A percentile compares a stretch with the other conserved stretches of the same genome.
phyloP scores from a whole-genome alignment of 345 rosid genomes.

The Limnanthes douglasii region DNA sequence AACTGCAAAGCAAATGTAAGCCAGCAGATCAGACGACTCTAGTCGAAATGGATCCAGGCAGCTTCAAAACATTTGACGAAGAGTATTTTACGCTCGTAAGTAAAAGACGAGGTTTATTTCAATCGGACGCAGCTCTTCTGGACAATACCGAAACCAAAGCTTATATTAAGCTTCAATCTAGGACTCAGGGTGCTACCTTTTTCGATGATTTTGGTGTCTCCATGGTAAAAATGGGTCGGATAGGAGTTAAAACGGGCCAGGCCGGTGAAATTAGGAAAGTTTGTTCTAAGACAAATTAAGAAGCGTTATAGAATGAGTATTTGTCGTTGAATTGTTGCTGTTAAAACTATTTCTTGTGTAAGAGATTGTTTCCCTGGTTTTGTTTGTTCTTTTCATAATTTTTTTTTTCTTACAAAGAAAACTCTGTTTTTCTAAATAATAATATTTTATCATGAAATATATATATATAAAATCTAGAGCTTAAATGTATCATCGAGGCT shows the following conservation, averaged over 20 bases:
- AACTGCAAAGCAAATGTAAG: slow-evolving; percentile 34
- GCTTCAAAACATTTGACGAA: slow-evolving; percentile 24
- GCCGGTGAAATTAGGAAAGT: slow-evolving; percentile 41
- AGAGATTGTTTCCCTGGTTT: no score
- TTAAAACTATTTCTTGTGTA: no score
- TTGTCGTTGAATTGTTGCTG: no score
- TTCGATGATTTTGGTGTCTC: slow-evolving; percentile 40
- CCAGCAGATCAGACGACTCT: slow-evolving; percentile 13
- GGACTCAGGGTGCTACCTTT: slow-evolving; percentile 7
- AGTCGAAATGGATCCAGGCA: no score
- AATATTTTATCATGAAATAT: no score
- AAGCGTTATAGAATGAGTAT: no score
- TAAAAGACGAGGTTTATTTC: slow-evolving; percentile 34
- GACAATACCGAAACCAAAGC: slow-evolving; percentile 14
- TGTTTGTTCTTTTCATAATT: no score
- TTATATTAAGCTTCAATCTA: slow-evolving; percentile 8
- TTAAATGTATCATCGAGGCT: no score
- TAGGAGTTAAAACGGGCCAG: slow-evolving; percentile 20
- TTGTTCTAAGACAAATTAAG: slow-evolving; percentile 25
- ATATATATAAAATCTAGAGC: no score
- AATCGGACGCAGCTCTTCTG: slow-evolving; percentile 47
- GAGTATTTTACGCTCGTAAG: slow-evolving; percentile 23
- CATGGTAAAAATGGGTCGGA: slow-evolving; percentile 40
- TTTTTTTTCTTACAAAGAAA: no score
- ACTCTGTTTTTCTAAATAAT: no score